A percentile compares a stretch with the other conserved stretches of the same genome.
phyloP scores from a whole-genome alignment of 192 early-diverging fungal species.

The Podila epicladia region DNA sequence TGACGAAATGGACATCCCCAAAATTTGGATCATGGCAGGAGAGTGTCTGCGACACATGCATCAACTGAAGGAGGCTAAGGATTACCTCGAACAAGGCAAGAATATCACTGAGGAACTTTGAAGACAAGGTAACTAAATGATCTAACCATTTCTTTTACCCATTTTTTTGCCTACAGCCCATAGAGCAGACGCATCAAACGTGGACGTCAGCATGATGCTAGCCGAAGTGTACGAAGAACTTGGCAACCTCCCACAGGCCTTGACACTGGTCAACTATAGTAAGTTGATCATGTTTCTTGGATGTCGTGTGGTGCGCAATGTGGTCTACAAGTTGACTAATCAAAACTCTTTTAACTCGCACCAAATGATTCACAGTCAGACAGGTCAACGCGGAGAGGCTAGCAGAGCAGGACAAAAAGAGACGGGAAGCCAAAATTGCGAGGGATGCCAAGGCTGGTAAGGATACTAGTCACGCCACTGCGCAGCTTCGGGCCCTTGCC shows the following conservation, averaged over 20 bases:
- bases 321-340: too few relatives aligned
- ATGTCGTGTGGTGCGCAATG: not conserved
- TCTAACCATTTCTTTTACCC: not conserved
- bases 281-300: not conserved
- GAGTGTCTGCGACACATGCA: constrained; percentile 48
- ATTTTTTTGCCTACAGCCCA: constrained; percentile 45
- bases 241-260: constrained; percentile 64
- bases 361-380: constrained; percentile 9
- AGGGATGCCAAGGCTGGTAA: constrained; percentile 21
- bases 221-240: constrained; percentile 79
- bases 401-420: constrained; percentile 19
- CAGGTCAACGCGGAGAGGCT: constrained; percentile 31
- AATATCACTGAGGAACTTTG: too few relatives aligned
- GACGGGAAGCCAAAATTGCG: constrained; percentile 17
- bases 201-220: constrained; percentile 72
- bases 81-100: constrained; percentile 42
- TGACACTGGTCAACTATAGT: constrained; percentile 61
- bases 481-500: too few relatives aligned
- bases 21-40: constrained; percentile 49
- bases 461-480: not conserved
- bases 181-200: constrained; percentile 68
- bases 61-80: constrained; percentile 34
- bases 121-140: too few relatives aligned
- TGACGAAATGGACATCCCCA: constrained; percentile 52
- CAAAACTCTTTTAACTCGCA: too few relatives aligned